Evolutionary conservation across 176 grass and related monocot species (phyloP), one percentile per base, ranked within the genome.

Genomic region (Musa acuminata): DNA sequence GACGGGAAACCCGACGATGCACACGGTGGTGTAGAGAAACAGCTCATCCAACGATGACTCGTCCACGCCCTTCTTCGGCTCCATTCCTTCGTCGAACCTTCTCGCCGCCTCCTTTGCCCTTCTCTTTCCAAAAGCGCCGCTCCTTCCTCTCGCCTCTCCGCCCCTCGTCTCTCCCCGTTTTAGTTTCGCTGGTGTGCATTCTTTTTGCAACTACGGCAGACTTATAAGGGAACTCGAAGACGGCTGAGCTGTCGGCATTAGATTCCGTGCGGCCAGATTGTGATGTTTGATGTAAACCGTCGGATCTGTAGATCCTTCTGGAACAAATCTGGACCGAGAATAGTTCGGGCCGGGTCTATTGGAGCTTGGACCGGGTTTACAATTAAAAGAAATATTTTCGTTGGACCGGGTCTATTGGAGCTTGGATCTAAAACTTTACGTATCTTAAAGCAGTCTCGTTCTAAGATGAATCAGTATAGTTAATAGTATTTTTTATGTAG

Each of bases 1-100:
- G 24, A 98, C 95, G 53, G 88, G 84, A 9, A 89, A 77, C 20
- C 95, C 95, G 6, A 98, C 86, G 80, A 98, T 85, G 77, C 84
- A 93, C 24, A 98, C 57, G 21, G 91, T 91, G 51, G 86, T 73
- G 14, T 89, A 85, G 35, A 93, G 81, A 54, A 98, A 74, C 52
- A 82, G 80, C 43, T 98, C 88, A 59, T 69, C 62, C 10, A 88
- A 59, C 9, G 73, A 43, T 12, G 22, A 13, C 64, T 74, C 68
- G 13, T 71, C 71, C 16, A 12, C 5, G 72, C 79, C 79, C 81
- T 77, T 80, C 12, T 20, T 72, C 69, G 22, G 26, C 19, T 23
- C 29, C 78, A 68, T 67, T 51, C 19, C 21, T 22, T 50, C 12
- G 35, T 25, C 17, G 17, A 52, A 27, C 26, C 24, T 21, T 21